Evolutionary conservation across 1,139 yeast genomes (phyloP).

Genomic region (Saccharomyces hybrid): DNA sequence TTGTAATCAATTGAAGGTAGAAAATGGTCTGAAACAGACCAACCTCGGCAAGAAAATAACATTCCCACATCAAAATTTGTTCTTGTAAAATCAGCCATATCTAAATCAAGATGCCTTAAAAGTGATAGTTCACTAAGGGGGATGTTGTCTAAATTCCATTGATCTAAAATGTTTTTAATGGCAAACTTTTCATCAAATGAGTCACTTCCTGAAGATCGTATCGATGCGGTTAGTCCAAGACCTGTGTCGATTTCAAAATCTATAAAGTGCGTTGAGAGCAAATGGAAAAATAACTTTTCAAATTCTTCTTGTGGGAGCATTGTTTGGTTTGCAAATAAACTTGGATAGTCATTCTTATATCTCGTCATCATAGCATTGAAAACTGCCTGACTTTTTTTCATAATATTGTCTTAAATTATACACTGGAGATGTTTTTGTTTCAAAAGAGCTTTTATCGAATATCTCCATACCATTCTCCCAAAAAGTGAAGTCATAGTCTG

Average conservation of each 20-base stretch:
- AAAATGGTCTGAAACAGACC: conserved; percentile 74
- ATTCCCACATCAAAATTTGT: conserved; percentile 54
- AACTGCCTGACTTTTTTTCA: conserved; percentile 44
- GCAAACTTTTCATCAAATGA: conserved; percentile 16
- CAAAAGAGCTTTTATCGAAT: conserved; percentile 36
- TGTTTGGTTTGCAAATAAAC: conserved; percentile 1
- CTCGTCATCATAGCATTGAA: conserved; percentile 15
- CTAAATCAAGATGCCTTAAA: conserved; percentile 36
- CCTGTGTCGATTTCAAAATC: conserved; percentile 46
- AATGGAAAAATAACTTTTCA: conserved; percentile 42
- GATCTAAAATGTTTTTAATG: conserved; percentile 25
- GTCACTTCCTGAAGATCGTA: conserved; percentile 19
- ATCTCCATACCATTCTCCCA: conserved; percentile 35
- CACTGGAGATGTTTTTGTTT: conserved; percentile 36
- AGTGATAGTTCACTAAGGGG: conserved; percentile 53
- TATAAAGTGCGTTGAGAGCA: conserved; percentile 34
- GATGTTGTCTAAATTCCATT: conserved; percentile 69
- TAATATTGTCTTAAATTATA: conserved; percentile 46
- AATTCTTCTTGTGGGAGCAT: conserved; percentile 31
- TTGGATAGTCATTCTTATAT: conserved; percentile 10
- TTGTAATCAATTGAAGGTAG: conserved; percentile 60
- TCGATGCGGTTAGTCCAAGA: conserved; percentile 37
- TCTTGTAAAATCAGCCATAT: conserved; percentile 39
- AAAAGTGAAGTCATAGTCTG: conserved; percentile 32
- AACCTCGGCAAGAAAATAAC: conserved; percentile 63